Conservation (phyloP, 106 monocot genomes). For the Amphibolis antarctica region DNA sequence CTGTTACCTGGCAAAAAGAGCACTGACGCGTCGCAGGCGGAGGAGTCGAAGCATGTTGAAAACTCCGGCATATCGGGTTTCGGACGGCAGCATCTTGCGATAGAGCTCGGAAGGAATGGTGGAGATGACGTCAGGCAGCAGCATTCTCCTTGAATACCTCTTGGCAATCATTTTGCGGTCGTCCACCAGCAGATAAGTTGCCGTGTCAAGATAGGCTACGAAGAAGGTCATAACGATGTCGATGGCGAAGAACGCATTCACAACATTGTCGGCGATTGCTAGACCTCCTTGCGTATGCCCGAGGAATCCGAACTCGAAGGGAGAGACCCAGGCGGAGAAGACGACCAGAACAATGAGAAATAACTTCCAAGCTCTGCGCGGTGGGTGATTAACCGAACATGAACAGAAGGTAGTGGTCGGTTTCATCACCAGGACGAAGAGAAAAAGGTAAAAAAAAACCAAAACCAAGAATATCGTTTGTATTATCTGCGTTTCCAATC, state of each 20-base stretch:
- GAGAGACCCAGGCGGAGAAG: conserved; percentile 18
- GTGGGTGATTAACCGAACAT: too few relatives aligned
- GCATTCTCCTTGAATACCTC: conserved; percentile 11
- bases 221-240: conserved; percentile 38
- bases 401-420: too few relatives aligned
- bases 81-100: conserved; percentile 2
- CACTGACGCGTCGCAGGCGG: conserved; percentile 84
- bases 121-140: conserved; percentile 11
- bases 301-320: conserved; percentile 18
- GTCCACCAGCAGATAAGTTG: conserved; percentile 14
- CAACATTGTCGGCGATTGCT: conserved; percentile 13
- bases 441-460: too few relatives aligned
- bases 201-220: conserved; percentile 54
- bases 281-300: neutral
- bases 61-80: neutral
- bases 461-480: too few relatives aligned
- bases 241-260: conserved; percentile 13
- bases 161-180: conserved; percentile 8
- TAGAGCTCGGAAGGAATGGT: conserved; percentile 13
- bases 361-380: conserved; percentile 13
- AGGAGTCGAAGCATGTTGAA: conserved; percentile 53
- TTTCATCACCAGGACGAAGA: too few relatives aligned
- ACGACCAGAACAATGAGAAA: conserved; percentile 10
- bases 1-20: conserved; percentile 17
- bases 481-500: too few relatives aligned